Percentiles rank a stretch among this genome's conserved stretches.
These are phyloP conservation scores for Candida sanyaensis DNA, from an alignment of 1,139 yeast species.

Conservation along the genomic window DNA sequence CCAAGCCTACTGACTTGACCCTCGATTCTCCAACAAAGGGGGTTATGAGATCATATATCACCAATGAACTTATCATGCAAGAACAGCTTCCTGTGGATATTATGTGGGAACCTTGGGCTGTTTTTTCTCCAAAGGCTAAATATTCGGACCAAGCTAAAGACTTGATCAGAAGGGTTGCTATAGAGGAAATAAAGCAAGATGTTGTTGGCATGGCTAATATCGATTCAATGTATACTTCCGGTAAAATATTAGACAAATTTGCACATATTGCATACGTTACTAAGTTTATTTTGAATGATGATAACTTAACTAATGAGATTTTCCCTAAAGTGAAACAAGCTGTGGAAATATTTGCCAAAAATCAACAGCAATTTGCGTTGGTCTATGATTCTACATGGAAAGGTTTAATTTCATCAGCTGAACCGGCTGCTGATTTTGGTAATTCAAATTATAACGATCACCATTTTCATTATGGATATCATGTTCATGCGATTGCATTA, in stretches of 20 bases:
- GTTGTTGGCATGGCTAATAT: constrained; percentile 60
- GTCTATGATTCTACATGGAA: constrained; percentile 70
- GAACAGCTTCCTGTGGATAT: constrained; percentile 51
- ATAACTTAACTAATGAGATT: constrained; percentile 40
- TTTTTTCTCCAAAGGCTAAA: constrained; percentile 31
- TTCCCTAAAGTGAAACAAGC: constrained; percentile 59
- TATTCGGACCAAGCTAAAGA: constrained; percentile 41
- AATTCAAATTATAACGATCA: constrained; percentile 79
- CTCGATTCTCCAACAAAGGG: constrained; percentile 75
- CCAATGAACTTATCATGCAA: constrained; percentile 52
- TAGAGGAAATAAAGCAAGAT: constrained; percentile 53
- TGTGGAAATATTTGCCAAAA: constrained; percentile 57
- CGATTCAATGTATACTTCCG: constrained; percentile 76
- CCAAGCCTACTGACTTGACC: constrained; percentile 30
- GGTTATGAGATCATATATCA: constrained; percentile 56
- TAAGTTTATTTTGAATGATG: constrained; percentile 55
- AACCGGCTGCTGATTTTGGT: constrained; percentile 70
- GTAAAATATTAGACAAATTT: constrained; percentile 72
- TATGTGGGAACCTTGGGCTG: constrained; percentile 61
- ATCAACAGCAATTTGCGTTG: constrained; percentile 62
- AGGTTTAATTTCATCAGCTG: constrained; percentile 73
- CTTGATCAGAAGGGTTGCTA: constrained; percentile 50
- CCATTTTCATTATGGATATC: constrained; percentile 82
- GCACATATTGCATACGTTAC: constrained; percentile 70
- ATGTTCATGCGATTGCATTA: constrained; percentile 71